Evolutionary conservation across 306 rosid genomes (phyloP).

Genomic region (Cajanus cajan): DNA sequence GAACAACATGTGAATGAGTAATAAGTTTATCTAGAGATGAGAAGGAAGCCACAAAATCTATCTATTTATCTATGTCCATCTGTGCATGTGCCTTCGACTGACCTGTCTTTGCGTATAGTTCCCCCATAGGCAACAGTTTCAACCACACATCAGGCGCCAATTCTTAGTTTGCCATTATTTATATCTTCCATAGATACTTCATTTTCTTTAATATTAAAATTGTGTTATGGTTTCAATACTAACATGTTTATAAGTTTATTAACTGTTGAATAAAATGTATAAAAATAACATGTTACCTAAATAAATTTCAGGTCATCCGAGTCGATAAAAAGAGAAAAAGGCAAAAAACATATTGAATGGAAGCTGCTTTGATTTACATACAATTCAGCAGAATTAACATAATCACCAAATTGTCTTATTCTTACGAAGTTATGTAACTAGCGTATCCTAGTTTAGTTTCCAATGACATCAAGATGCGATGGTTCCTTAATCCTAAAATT

Average conservation of each 20-base stretch:
- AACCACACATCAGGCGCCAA: not conserved
- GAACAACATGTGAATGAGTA: not conserved
- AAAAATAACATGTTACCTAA: not conserved
- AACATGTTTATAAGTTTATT: not conserved
- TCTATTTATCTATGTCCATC: not conserved
- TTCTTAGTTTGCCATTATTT: too few relatives aligned
- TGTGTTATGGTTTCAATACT: not conserved
- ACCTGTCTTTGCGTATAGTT: slow-evolving; percentile 4
- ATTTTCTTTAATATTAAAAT: not conserved
- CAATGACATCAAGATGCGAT: not conserved
- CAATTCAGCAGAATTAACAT: not conserved
- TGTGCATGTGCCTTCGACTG: not conserved
- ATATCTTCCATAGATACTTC: not conserved
- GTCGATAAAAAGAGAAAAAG: too few relatives aligned
- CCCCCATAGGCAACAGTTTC: not conserved
- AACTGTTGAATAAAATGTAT: not conserved
- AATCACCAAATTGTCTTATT: not conserved
- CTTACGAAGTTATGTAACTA: not conserved
- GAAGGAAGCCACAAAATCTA: slow-evolving; percentile 1
- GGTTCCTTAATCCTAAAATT: not conserved
- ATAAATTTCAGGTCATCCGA: not conserved
- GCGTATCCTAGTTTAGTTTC: not conserved
- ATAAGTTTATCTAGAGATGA: slow-evolving; percentile 12
- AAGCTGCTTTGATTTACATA: not conserved
- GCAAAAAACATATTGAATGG: not conserved